Percentiles rank a stretch among this genome's conserved stretches.
phyloP scores from a whole-genome alignment of 208 protist genomes.

The Herpetomonas tarakana region DNA sequence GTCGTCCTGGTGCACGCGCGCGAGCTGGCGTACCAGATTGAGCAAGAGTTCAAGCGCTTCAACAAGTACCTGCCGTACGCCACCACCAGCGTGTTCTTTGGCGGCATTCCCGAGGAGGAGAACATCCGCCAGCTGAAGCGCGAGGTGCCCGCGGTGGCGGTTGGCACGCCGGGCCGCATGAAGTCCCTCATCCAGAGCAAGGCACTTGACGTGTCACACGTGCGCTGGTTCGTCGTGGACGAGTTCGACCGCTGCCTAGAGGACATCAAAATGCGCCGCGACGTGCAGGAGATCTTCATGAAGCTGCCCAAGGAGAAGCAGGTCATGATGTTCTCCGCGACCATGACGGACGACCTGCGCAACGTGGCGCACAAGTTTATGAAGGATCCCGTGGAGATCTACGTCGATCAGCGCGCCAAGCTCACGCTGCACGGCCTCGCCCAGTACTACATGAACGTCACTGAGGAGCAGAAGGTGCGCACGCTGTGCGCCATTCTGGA shows the following conservation, averaged over 20 bases:
- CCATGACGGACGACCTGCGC: slow-evolving; percentile 95
- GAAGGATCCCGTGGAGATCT: slow-evolving; percentile 95
- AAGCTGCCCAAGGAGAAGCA: slow-evolving; percentile 97
- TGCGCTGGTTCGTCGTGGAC: slow-evolving; percentile 99
- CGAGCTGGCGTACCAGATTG: slow-evolving; percentile 99
- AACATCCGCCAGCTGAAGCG: slow-evolving; percentile 87
- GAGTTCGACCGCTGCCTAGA: slow-evolving; percentile 99
- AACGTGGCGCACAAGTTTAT: slow-evolving; percentile 98
- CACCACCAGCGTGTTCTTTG: slow-evolving; percentile 96
- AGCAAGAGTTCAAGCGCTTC: slow-evolving; percentile 98
- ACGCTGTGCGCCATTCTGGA: slow-evolving; percentile 98
- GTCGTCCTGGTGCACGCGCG: slow-evolving; percentile 97
- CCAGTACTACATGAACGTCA: slow-evolving; percentile 98
- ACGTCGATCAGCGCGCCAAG: slow-evolving; percentile 98
- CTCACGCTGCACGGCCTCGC: slow-evolving; percentile 98
- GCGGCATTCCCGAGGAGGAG: slow-evolving; percentile 93
- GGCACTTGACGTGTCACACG: slow-evolving; percentile 89
- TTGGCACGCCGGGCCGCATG: slow-evolving; percentile 98
- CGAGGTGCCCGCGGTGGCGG: slow-evolving; percentile 95
- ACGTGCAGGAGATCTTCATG: slow-evolving; percentile 98
- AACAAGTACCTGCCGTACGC: slow-evolving; percentile 95
- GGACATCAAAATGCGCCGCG: slow-evolving; percentile 92
- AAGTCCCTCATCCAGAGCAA: slow-evolving; percentile 90
- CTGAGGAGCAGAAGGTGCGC: slow-evolving; percentile 97
- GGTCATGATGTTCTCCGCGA: slow-evolving; percentile 99